Percentiles rank a stretch among this genome's conserved stretches.
These are phyloP conservation scores for Botrytis porri DNA, from an alignment of 2,329 filamentous ascomycete species.

Conservation along the genomic window DNA sequence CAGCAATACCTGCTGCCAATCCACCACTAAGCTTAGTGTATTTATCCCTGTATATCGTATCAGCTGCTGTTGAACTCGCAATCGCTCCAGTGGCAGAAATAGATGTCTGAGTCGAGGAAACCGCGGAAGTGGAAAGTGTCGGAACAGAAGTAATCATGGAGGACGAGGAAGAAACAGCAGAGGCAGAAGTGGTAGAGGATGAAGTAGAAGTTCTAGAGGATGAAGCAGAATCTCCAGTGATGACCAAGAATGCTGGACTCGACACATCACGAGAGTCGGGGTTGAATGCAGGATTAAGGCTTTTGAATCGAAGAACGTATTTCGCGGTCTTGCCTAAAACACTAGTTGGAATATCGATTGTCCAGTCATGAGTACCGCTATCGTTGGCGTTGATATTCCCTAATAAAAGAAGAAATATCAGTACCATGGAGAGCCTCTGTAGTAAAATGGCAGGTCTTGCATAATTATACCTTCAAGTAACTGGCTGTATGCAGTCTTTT, in stretches of 20 bases:
- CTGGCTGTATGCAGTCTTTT: background rate
- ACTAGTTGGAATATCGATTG: background rate
- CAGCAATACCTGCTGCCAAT: background rate
- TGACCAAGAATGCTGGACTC: background rate
- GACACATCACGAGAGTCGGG: background rate
- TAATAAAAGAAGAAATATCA: background rate
- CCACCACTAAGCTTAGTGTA: background rate
- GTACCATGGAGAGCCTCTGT: background rate
- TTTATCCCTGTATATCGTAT: background rate
- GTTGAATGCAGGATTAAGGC: background rate
- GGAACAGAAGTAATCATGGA: background rate
- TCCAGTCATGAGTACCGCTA: background rate
- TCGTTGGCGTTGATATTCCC: background rate
- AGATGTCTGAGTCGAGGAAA: background rate
- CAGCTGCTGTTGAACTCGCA: background rate
- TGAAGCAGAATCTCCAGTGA: background rate
- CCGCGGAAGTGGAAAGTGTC: background rate
- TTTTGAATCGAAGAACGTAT: background rate
- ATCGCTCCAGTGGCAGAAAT: background rate
- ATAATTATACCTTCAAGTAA: background rate
- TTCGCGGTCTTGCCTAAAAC: background rate
- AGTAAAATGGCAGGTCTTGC: background rate
- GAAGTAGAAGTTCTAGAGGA: background rate
- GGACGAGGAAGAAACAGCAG: background rate
- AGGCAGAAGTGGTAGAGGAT: background rate